Evolutionary conservation across 768 basidiomycete species (phyloP), one percentile per base, ranked within the genome.

Genomic region (Lentinula raphanica): DNA sequence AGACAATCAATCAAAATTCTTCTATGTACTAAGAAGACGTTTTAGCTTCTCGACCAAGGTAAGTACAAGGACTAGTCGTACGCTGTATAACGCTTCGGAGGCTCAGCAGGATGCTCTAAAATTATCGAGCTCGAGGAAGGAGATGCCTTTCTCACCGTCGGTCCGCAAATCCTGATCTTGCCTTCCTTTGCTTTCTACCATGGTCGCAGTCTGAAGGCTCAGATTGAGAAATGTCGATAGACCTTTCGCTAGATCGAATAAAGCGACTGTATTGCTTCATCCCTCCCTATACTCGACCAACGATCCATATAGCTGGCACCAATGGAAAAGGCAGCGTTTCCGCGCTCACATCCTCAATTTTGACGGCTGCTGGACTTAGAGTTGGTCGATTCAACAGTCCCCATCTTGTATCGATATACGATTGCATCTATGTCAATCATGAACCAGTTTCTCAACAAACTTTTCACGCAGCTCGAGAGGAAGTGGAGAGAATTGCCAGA

Each of bases 291-390:
- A 83, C 77, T 0, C 80, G 91, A 2, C 96, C 94, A 0, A 92
- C 94, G 0, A 77, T 91, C 35, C 97, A 99, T 66, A 80, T 98
- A 58, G 86, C 94, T 7, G 97, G 97, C 0, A 99, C 97, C 0
- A 98, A 99, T 71, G 96, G 96, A 8, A 99, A 98, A 71, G 97
- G 97, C 35, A 95, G 92, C 63, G 92, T 96, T 12, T 86, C 93
- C 1, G 87, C 88, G 5, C 76, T 94, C 35, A 69, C 97, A 11
- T 83, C 91, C 0, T 92, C 92, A 42, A 88, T 92, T 64, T 73
- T 98, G 7, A 67, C 68, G 4, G 71, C 78, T 0, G 74, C 86
- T n/a, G 70, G 76, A 1, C 75, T 89, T 54, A 74, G 74, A 21
- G 78, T 90, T 11, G 97, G 93, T 6, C 80, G 89, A 35, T 98